Base-by-base conservation (phyloP, 805 yeast genomes). In the Ogataea parapolymorpha region DNA sequence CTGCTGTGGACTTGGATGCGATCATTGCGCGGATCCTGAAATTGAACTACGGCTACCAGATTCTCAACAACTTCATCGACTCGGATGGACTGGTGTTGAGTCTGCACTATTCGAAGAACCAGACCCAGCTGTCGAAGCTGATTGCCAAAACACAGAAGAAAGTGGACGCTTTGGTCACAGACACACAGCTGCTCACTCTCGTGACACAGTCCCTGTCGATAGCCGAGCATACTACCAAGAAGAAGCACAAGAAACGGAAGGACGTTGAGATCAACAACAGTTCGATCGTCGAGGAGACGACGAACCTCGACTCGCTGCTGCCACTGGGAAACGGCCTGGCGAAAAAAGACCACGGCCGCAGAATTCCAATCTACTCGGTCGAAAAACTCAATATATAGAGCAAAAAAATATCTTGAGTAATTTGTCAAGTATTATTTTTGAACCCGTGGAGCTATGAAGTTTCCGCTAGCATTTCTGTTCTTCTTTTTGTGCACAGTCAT, bases 11-110 rank as follows among this genome's bases (percentile, higher is more conserved):
- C 46, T 59, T 76, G 49, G 74, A 72, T 44, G 60, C 60, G 43
- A 62, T 75, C 26, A 62, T 78, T n/a, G 63, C 62, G 26, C 67
- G 75, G 41, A 71, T 78, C 38, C 63, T 72, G 41, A 54, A 57
- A 24, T 55, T 70, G 43, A 68, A 75, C 41, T 71, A 71, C 43
- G 82, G 85, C 9, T 79, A 78, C 72, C 74, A 72, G 37, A 62
- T 84, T n/a, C 64, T 85, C 32, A 75, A 80, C 42, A 69, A 81
- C 16, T 71, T 85, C 35, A 73, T 85, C 37, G 93, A 85, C 57
- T 77, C 85, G 2, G 82, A 81, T 39, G 93, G 93, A 1, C 63
- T 85, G 34, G 58, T 62, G 13, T 76, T 85, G 57, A 76, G 79
- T 46, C 77, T 86, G 76, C 73, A 75, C 36, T 66, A 69, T 26